Evolutionary conservation across 257 asterid species (phyloP).

Genomic region (Capsicum rhomboideum): DNA sequence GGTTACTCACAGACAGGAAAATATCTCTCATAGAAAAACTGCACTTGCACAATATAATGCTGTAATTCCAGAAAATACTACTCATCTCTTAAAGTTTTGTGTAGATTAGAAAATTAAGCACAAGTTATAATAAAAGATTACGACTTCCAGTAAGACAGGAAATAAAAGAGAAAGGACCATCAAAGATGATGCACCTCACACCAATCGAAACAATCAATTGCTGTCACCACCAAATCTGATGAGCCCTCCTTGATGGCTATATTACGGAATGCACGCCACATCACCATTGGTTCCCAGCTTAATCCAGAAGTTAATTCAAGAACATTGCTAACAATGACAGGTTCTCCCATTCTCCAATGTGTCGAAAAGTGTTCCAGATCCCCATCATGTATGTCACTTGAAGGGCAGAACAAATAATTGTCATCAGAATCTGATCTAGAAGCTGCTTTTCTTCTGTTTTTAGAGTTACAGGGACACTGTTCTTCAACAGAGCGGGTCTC

Average conservation of each 20-base stretch:
- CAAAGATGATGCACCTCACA: conserved; percentile 39
- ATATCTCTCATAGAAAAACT: not conserved
- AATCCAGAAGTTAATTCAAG: conserved; percentile 41
- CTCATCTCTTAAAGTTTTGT: not conserved
- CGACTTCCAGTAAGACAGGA: not conserved
- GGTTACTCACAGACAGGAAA: not conserved
- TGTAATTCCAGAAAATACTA: not conserved
- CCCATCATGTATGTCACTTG: conserved; percentile 28
- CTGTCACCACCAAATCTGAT: conserved; percentile 40
- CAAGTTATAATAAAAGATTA: not conserved
- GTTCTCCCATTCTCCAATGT: conserved; percentile 64
- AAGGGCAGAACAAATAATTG: conserved; percentile 46
- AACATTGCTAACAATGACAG: conserved; percentile 36
- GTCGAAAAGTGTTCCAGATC: conserved; percentile 48
- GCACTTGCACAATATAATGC: not conserved
- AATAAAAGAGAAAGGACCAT: not conserved
- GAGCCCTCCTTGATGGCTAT: conserved; percentile 17
- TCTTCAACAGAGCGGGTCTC: conserved; percentile 1
- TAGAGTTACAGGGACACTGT: conserved; percentile 26
- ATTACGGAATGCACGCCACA: conserved; percentile 69
- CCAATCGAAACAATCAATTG: conserved; percentile 57
- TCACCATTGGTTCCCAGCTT: conserved; percentile 80
- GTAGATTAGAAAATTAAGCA: not conserved
- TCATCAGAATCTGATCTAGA: conserved; percentile 31
- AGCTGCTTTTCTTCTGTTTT: conserved; percentile 28